Percentiles rank a stretch among this genome's conserved stretches.
phyloP scores from a whole-genome alignment of 139 green algal genomes.

The Micromonas commoda region DNA sequence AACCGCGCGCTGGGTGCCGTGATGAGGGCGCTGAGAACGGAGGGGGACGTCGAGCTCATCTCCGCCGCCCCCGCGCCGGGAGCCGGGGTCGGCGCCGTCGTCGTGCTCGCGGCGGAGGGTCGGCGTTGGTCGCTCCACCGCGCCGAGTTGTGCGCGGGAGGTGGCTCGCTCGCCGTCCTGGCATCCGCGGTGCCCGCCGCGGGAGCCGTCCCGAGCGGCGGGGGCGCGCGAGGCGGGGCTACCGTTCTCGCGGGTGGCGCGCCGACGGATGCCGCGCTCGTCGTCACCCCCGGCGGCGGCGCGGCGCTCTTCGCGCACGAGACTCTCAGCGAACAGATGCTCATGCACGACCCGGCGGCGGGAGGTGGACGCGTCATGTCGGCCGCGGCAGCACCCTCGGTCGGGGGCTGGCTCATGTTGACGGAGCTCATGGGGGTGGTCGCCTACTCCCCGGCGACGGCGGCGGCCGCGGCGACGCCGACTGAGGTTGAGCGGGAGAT shows the following conservation, averaged over 20 bases:
- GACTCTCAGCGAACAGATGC: background rate
- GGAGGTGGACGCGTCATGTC: background rate
- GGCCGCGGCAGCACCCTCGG: background rate
- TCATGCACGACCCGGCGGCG: background rate
- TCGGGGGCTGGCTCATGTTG: background rate
- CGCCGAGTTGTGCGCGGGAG: background rate
- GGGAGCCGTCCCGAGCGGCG: background rate
- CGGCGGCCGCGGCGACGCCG: background rate
- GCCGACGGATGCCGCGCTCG: background rate
- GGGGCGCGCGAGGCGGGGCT: no score
- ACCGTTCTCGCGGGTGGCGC: background rate
- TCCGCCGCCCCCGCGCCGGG: background rate
- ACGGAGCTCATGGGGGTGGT: background rate
- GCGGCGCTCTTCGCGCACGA: background rate
- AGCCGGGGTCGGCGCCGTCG: background rate
- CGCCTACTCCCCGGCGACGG: background rate
- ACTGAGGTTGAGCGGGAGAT: background rate
- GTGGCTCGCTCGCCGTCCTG: background rate
- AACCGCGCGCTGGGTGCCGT: background rate
- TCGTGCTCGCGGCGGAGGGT: background rate
- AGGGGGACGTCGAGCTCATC: background rate
- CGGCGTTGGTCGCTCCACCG: background rate
- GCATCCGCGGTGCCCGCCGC: constrained; percentile 1
- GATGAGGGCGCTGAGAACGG: background rate
- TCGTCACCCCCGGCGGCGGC: background rate